Evolutionary conservation across 148 eudicot species (phyloP), one percentile per base, ranked within the genome.

Genomic region (Arbutus unedo): DNA sequence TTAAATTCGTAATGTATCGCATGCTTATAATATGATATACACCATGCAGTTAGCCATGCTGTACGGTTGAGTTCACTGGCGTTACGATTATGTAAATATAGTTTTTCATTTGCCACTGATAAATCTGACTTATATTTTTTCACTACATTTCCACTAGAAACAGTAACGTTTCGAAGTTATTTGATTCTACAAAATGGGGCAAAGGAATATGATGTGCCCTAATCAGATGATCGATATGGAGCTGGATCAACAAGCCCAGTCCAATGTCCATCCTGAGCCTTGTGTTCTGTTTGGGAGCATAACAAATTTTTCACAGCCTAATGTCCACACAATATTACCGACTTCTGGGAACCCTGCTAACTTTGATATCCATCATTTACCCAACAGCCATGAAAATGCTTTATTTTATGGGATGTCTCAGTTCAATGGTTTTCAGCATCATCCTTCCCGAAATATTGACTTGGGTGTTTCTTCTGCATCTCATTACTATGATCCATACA

Each of bases 241-340:
- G 86, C 81, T 84, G 55, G 93, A 92, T 76, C 97, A 88, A 77
- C 93, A 87, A 84, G 81, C 88, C 55, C 93, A 81, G 76, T 83
- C 86, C 84, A 94, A 85, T 83, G 74, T 86, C 57, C 90, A 84
- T 82, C 92, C 93, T 4, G 93, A 93, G 79, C 93, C 97, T 51
- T 89, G 86, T 84, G 86, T 91, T 79, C 78, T 88, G 51, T 75
- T 87, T 71, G 90, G 93, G 67, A 87, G 79, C 83, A 19, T 89
- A 54, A 54, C 89, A 48, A 92, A 81, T 88, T 91, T 79, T 45
- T 86, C 89, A 9, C 99, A 83, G 54, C 88, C 91, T 74, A 90
- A 57, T 86, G 68, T 84, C 64, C 92, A 78, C 81, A 59, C 85
- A 0, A 76, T 85, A 18, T 74, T 92, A 71, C 97, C 93, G 54